Evolutionary conservation across 1,284 basidiomycete genomes (phyloP).

Genomic region (Sphaerobolus stellatus): DNA sequence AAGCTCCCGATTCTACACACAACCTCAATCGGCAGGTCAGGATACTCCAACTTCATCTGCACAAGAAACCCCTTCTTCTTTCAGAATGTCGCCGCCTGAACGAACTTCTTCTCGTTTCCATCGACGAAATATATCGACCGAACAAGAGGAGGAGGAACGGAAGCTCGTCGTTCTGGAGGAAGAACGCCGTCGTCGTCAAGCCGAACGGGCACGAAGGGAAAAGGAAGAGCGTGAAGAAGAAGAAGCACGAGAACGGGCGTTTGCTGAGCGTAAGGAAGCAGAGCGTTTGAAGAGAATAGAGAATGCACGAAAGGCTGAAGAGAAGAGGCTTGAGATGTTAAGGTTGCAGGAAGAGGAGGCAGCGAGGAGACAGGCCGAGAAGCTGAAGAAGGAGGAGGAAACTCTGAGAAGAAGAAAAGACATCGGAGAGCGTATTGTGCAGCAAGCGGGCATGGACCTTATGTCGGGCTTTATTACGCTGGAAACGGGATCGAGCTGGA

Average conservation of each 20-base stretch:
- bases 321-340: conserved; percentile 12
- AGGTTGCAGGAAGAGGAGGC: conserved; percentile 16
- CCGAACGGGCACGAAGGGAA: conserved; percentile 8
- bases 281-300: conserved; percentile 15
- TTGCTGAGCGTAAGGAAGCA: conserved; percentile 12
- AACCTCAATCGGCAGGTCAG: background rate
- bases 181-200: conserved; percentile 8
- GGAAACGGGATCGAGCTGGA: conserved; percentile 61
- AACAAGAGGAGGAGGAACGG: conserved; percentile 8
- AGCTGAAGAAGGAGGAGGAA: conserved; percentile 11
- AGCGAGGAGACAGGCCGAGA: conserved; percentile 7
- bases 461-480: conserved; percentile 66
- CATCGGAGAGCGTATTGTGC: conserved; percentile 13
- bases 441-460: conserved; percentile 18
- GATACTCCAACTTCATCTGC: background rate
- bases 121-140: background rate
- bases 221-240: conserved; percentile 8
- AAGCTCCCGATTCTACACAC: background rate
- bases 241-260: conserved; percentile 13
- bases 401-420: conserved; percentile 9
- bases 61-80: background rate
- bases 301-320: conserved; percentile 16
- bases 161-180: conserved; percentile 8
- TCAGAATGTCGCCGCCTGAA: background rate
- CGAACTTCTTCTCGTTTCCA: too few relatives aligned